Evolutionary conservation across 108 stramenopile species (phyloP).

Genomic region (Nitzschia inconspicua): DNA sequence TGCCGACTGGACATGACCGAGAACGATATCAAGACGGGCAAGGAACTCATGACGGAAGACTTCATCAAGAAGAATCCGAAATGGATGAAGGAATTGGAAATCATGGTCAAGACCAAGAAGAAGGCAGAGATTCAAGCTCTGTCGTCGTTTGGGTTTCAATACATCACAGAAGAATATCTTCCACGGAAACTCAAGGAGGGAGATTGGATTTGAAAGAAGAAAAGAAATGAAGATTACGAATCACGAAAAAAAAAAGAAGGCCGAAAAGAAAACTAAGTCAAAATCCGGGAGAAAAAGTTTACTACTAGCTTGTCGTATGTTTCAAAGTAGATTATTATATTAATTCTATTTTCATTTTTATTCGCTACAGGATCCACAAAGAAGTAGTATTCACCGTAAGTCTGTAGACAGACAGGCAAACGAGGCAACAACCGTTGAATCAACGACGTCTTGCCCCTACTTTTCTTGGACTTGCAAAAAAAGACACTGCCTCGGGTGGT

Average conservation of each 20-base stretch:
- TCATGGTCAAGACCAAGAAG: conserved; percentile 94
- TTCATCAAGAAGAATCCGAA: conserved; percentile 94
- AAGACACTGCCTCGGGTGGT: no score
- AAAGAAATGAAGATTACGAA: background rate
- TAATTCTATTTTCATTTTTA: no score
- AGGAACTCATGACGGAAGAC: conserved; percentile 92
- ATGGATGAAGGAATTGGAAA: conserved; percentile 94
- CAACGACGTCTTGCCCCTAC: no score
- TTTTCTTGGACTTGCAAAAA: no score
- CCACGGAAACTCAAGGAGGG: conserved; percentile 91
- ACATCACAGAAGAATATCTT: conserved; percentile 93
- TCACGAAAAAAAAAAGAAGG: background rate
- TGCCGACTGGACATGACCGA: conserved; percentile 97
- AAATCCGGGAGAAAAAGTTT: no score
- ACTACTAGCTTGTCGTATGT: no score
- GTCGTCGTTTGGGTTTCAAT: conserved; percentile 96
- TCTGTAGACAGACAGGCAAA: no score
- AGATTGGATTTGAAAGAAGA: conserved; percentile 82
- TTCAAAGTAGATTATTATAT: no score
- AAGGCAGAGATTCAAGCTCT: conserved; percentile 98
- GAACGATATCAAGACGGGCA: conserved; percentile 95
- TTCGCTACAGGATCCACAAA: no score
- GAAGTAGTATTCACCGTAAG: no score
- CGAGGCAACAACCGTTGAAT: no score
- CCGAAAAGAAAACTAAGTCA: no score